Evolutionary conservation across 805 yeast genomes (phyloP), one percentile per base, ranked within the genome.

Genomic region (Cyberlindnera xylosilytica): DNA sequence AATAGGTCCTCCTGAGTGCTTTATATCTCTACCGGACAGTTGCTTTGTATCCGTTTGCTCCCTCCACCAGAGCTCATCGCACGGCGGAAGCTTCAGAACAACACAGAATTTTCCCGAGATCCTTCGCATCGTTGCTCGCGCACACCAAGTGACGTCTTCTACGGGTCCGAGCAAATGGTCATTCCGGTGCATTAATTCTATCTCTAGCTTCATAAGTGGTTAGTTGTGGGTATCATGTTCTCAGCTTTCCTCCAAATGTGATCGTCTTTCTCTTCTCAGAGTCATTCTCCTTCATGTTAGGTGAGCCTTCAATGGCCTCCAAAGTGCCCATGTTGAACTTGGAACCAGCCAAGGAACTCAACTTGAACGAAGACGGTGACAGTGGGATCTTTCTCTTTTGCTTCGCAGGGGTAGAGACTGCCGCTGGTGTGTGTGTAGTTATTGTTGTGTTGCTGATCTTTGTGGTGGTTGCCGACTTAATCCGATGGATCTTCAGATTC

Each of bases 301-400:
- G 58, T 1, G 60, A 55, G 1, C 58, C 60, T 45, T 52, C 49
- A n/a, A 55, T 55, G 3, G 30, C 47, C 15, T 52, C 58, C 32
- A 55, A 12, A 4, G 42, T 10, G 10, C 24, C 24, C 7, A 22
- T 44, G 23, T 36, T 35, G 9, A 47, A 10, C 31, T 38, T 23
- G 1, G 45, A 8, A 6, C 44, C 38, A 1, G 55, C 36, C n/a
- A 56, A 29, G 0, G 60, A 48, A 18, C 53, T 53, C 40, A 57
- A 29, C 15, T 50, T 44, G 34, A 41, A 50, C 2, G 60, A 56
- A 3, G 57, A 53, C n/a, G 60, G 62, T 3, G 60, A 56, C 4
- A 44, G 30, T 8, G 57, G 60, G 11, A 57, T 51, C 31, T 32
- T 46, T 30, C 38, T 39, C 19, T 32, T 34, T 3, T 47, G 20